Evolutionary conservation across 768 basidiomycete species (phyloP), one percentile per base, ranked within the genome.

Genomic region (Mycena leptocephala): DNA sequence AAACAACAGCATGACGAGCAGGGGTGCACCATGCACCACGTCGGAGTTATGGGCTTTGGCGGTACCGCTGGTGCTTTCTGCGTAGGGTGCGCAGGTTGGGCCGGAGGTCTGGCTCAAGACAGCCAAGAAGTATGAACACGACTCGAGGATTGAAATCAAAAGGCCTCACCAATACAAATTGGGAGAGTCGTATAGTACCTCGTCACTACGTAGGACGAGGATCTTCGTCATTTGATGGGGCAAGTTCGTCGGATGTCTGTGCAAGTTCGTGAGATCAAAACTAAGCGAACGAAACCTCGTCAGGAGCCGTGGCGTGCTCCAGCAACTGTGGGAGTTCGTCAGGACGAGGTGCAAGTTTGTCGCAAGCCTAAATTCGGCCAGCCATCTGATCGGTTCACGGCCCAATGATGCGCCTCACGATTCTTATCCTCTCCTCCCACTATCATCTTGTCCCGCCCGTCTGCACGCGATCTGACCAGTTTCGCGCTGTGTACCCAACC

Each of bases 151-250:
- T n/a, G n/a, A n/a, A n/a, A n/a, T n/a, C n/a, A n/a, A n/a, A n/a
- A n/a, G n/a, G n/a, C n/a, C n/a, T n/a, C n/a, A n/a, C n/a, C n/a
- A n/a, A n/a, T n/a, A n/a, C n/a, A n/a, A n/a, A n/a, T n/a, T n/a
- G n/a, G n/a, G n/a, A 43, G 41, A 43, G 41, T 43, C 41, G 62
- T 43, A 64, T 1, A 5, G 20, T 46, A 43, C 62, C 41, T 64
- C 62, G 62, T 64, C 62, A 65, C 46, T 65, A 20, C 33, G 64
- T 65, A 48, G 32, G 46, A 65, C 51, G 53, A 56, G 66, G 53
- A 68, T 56, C 37, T 56, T 68, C 53, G 66, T 68, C 66, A 68
- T n/a, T n/a, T n/a, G n/a, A n/a, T n/a, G n/a, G n/a, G n/a, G 48
- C 26, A 66, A 32, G 30, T 41, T 63, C 41, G 63, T 48, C 20